Evolutionary conservation across 2,329 filamentous ascomycete species (phyloP).

Genomic region (Fusarium nodosum): DNA sequence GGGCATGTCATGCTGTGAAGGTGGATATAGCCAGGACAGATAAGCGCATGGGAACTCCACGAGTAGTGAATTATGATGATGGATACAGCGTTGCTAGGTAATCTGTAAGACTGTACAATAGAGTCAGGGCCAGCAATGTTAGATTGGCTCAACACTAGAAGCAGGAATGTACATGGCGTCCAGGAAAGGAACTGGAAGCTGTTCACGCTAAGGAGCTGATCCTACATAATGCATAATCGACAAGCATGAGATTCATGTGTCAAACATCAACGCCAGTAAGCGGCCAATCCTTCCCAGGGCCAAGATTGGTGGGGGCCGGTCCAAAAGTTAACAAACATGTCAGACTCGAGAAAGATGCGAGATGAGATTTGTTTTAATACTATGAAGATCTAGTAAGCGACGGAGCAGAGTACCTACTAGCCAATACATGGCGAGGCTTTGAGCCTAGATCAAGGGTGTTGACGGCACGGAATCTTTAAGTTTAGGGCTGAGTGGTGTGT

Average conservation of each 20-base stretch:
- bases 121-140: slow-evolving; percentile 40
- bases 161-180: slow-evolving; percentile 48
- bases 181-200: slow-evolving; percentile 37
- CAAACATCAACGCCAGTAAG: slow-evolving; percentile 13
- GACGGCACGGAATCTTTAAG: slow-evolving; percentile 18
- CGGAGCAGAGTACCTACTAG: neutral
- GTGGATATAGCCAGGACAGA: slow-evolving; percentile 27
- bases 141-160: slow-evolving; percentile 45
- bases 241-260: slow-evolving; percentile 27
- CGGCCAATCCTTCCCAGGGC: slow-evolving; percentile 1
- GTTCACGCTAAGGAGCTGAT: slow-evolving; percentile 10
- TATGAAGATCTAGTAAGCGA: slow-evolving; percentile 13
- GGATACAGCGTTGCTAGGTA: slow-evolving; percentile 38
- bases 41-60: slow-evolving; percentile 32
- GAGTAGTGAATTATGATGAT: slow-evolving; percentile 32
- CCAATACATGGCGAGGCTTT: neutral
- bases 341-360: slow-evolving; percentile 16
- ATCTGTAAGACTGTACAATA: slow-evolving; percentile 52
- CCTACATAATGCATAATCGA: slow-evolving; percentile 1
- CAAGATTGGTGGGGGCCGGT: slow-evolving; percentile 8
- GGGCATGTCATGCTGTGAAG: slow-evolving; percentile 24
- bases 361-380: slow-evolving; percentile 22
- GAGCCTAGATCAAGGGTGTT: slow-evolving; percentile 8
- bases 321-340: slow-evolving; percentile 8
- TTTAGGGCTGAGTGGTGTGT: slow-evolving; percentile 31